A percentile compares a stretch with the other conserved stretches of the same genome.
phyloP scores from a whole-genome alignment of 176 grass and related monocot genomes.

The Carex pumila region DNA sequence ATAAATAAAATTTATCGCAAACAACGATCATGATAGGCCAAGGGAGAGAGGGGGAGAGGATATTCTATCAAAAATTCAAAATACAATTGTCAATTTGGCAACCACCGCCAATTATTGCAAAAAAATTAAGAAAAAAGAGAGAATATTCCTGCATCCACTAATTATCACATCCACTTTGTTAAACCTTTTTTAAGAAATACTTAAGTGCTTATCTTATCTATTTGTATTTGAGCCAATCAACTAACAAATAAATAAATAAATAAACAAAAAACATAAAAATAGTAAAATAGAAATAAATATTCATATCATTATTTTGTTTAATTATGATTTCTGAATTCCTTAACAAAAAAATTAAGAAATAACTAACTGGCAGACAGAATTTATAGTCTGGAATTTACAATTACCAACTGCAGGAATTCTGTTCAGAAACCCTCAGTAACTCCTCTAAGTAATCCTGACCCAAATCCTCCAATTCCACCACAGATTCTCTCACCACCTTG shows the following conservation, averaged over 20 bases:
- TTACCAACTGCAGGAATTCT: background rate
- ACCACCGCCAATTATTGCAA: background rate
- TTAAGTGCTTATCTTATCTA: background rate
- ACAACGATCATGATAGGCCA: background rate
- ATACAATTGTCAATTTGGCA: background rate
- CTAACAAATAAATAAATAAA: background rate
- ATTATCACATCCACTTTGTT: background rate
- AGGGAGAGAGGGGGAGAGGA: background rate
- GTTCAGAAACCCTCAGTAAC: slow-evolving; percentile 52
- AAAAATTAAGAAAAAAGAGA: background rate
- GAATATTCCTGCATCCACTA: background rate
- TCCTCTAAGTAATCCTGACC: slow-evolving; percentile 72
- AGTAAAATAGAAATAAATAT: background rate
- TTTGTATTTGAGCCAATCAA: too few relatives aligned
- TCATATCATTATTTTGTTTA: background rate
- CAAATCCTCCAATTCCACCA: slow-evolving; percentile 69
- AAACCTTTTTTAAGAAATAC: background rate
- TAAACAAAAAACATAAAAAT: background rate
- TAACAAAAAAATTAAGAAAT: slow-evolving; percentile 7
- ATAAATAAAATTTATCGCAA: background rate
- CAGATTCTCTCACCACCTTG: background rate
- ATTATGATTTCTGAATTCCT: background rate
- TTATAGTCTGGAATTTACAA: slow-evolving; percentile 3
- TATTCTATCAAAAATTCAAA: too few relatives aligned
- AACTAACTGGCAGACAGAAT: background rate